phyloP scores from a whole-genome alignment of 768 basidiomycete genomes.

The Gloeopeniophorella convolvens region DNA sequence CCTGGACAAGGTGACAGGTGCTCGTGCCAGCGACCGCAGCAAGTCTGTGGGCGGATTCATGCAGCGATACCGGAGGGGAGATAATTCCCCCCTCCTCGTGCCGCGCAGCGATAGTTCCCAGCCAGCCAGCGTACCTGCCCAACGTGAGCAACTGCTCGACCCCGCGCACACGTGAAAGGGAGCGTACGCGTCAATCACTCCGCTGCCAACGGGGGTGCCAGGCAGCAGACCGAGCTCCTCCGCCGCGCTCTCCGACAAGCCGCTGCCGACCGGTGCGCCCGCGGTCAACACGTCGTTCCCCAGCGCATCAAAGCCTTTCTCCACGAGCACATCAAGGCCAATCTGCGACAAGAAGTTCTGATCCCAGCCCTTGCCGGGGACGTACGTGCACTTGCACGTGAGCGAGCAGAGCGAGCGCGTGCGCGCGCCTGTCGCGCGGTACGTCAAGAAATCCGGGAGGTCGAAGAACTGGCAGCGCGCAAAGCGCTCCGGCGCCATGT shows the following conservation, averaged over 20 bases:
- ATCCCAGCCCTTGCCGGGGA: conserved; percentile 87
- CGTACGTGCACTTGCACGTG: conserved; percentile 93
- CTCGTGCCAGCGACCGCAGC: conserved; percentile 95
- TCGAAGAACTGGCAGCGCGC: conserved; percentile 78
- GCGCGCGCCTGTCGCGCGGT: conserved; percentile 71
- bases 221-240: conserved; percentile 76
- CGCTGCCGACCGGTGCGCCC: conserved; percentile 77
- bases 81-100: conserved; percentile 45
- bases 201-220: conserved; percentile 91
- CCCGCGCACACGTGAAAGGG: neutral
- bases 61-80: conserved; percentile 52
- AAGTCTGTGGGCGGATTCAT: conserved; percentile 74
- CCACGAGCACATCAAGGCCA: conserved; percentile 65
- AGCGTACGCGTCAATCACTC: conserved; percentile 87
- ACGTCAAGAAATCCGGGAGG: conserved; percentile 94
- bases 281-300: conserved; percentile 66
- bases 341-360: conserved; percentile 80
- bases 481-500: conserved; percentile 73
- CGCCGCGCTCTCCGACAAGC: conserved; percentile 73
- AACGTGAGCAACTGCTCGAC: conserved; percentile 3
- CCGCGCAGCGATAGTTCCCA: conserved; percentile 88
- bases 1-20: conserved; percentile 93
- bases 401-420: conserved; percentile 86
- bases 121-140: conserved; percentile 85
- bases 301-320: conserved; percentile 68